Evolutionary conservation across 2,329 filamentous ascomycete species (phyloP).

Genomic region (Fusarium lyarnte): DNA sequence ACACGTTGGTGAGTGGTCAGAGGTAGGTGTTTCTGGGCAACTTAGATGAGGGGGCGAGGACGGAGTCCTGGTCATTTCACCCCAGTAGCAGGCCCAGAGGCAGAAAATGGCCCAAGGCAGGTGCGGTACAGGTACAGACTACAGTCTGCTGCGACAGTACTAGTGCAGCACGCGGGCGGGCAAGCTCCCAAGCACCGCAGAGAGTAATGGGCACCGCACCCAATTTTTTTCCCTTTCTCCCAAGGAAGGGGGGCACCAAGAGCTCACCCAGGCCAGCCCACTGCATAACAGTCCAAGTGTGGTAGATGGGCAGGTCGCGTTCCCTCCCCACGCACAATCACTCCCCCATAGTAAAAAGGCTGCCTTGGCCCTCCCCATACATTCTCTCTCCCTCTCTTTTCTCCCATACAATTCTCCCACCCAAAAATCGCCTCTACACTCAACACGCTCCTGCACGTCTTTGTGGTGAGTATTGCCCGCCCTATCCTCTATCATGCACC

Average conservation of each 20-base stretch:
- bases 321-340: conserved; percentile 62
- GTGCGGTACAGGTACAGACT: conserved; percentile 34
- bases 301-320: conserved; percentile 44
- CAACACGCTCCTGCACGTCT: conserved; percentile 52
- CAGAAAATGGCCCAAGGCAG: conserved; percentile 26
- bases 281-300: conserved; percentile 41
- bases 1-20: conserved; percentile 38
- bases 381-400: conserved; percentile 64
- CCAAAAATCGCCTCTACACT: conserved; percentile 59
- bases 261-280: conserved; percentile 37
- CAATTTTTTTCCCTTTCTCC: conserved; percentile 35
- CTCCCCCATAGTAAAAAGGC: conserved; percentile 73
- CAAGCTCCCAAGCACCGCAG: conserved; percentile 34
- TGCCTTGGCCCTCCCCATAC: conserved; percentile 63
- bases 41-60: conserved; percentile 38
- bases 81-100: conserved; percentile 27
- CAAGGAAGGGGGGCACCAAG: conserved; percentile 33
- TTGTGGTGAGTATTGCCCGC: conserved; percentile 62
- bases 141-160: conserved; percentile 36
- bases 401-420: conserved; percentile 70
- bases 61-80: conserved; percentile 32
- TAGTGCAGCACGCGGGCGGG: conserved; percentile 28
- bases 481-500: conserved; percentile 25
- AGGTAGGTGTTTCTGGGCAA: conserved; percentile 32
- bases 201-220: conserved; percentile 37